These are phyloP conservation scores for Penicillium steckii DNA, from an alignment of 495 filamentous ascomycete species.

Conservation along the genomic window DNA sequence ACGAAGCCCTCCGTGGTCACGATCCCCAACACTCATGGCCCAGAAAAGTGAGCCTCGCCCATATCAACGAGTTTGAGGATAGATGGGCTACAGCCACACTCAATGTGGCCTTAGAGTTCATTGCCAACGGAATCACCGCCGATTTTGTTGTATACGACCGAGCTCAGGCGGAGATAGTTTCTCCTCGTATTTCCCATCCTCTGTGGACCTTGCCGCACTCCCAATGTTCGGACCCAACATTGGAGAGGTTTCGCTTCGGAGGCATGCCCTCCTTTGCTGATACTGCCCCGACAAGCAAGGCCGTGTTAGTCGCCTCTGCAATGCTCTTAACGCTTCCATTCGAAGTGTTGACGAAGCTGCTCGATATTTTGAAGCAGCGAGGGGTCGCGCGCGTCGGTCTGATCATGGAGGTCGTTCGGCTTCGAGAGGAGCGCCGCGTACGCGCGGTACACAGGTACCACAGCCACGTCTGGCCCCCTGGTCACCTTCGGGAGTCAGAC, in stretches of 20 bases:
- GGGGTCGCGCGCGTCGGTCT: conserved; percentile 9
- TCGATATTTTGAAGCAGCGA: conserved; percentile 13
- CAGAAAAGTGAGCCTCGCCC: conserved; percentile 3
- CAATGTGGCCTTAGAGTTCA: conserved; percentile 19
- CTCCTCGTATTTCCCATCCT: conserved; percentile 25
- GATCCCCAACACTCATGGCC: background rate
- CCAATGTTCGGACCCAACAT: conserved; percentile 6
- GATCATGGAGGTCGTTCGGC: conserved; percentile 17
- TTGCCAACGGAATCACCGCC: conserved; percentile 12
- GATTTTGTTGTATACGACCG: conserved; percentile 20
- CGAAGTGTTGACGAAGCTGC: conserved; percentile 8
- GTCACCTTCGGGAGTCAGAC: background rate
- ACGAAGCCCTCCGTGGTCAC: too few species aligned
- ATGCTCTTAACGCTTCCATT: conserved; percentile 27
- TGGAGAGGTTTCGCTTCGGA: conserved; percentile 24
- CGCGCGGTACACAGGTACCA: conserved; percentile 17
- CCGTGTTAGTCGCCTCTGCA: conserved; percentile 18
- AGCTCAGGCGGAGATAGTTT: conserved; percentile 17
- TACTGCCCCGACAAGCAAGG: conserved; percentile 9
- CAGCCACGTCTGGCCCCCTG: background rate
- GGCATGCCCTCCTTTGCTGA: conserved; percentile 6
- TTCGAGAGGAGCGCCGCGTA: conserved; percentile 30
- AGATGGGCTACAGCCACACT: conserved; percentile 16
- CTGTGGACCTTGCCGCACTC: conserved; percentile 15
- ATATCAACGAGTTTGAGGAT: conserved; percentile 10